Evolutionary conservation across 371 early-diverging fungal genomes (phyloP), one percentile per base, ranked within the genome.

Genomic region (Zychaea mexicana): DNA sequence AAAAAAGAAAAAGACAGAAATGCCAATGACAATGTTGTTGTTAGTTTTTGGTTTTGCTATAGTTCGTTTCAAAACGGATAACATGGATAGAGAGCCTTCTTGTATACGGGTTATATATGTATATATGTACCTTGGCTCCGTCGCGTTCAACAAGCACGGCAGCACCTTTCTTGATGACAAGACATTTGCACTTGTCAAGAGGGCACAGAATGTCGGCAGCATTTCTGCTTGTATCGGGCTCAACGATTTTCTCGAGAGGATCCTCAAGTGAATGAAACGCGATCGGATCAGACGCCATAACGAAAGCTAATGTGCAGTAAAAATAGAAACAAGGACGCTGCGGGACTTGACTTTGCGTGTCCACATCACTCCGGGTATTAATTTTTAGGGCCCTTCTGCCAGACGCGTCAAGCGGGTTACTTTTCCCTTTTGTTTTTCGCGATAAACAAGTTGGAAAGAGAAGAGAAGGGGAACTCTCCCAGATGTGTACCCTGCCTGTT

Each of bases 121-220:
- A 42, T 1, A 24, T 2, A 21, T 32, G 42, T 74, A 79, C 82
- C 71, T 75, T 78, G 42, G 57, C 45, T 10, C 67, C 77, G 57
- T 73, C 76, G 42, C 82, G 69, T 68, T 77, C 74, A 8, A 79
- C 76, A 19, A 74, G 45, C 9, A 55, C 65, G 1, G 76, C 82
- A 3, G 71, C 62, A 24, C 76, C 73, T 57, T 70, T 77, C 57
- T 73, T 46, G 19, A 82, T 65, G 27, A 82, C 67, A 24, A 79
- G 38, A 58, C 79, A 79, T 21, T 64, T 49, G 57, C 82, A 82
- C 7, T 46, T 56, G 59, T 73, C 69, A 28, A 73, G 75, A 26
- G 82, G 79, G 61, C 82, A 82, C 26, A 77, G 46, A 33, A 82
- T 59, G 60, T 78, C 74, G 5, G 69, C 73, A 10, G 55, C 54